A percentile compares a stretch with the other conserved stretches of the same genome.
phyloP scores from a whole-genome alignment of 2,329 filamentous ascomycete species.

The Huntiella decipiens region DNA sequence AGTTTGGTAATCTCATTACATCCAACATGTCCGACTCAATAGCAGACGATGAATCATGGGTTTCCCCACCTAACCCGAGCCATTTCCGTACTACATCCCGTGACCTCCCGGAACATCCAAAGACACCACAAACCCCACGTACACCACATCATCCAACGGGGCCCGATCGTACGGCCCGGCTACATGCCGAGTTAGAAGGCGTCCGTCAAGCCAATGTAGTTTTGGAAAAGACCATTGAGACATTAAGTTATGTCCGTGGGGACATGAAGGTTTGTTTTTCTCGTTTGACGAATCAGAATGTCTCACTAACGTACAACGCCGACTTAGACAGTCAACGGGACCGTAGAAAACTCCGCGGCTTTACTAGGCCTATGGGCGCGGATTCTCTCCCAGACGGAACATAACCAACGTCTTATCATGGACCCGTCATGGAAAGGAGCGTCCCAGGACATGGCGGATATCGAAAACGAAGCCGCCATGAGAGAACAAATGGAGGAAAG shows the following conservation, averaged over 20 bases:
- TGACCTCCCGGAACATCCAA: slow-evolving; percentile 20
- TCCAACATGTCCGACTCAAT: slow-evolving; percentile 23
- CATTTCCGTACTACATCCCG: slow-evolving; percentile 14
- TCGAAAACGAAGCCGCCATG: slow-evolving; percentile 59
- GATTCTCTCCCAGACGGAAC: slow-evolving; percentile 90
- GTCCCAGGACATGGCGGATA: slow-evolving; percentile 65
- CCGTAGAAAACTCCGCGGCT: slow-evolving; percentile 71
- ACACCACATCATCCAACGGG: slow-evolving; percentile 23
- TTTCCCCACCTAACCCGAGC: slow-evolving; percentile 18
- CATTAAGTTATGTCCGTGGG: slow-evolving; percentile 49
- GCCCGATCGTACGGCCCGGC: slow-evolving; percentile 39
- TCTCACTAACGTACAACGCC: background rate
- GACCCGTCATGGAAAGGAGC: slow-evolving; percentile 82
- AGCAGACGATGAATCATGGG: slow-evolving; percentile 26
- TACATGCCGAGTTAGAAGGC: slow-evolving; percentile 64
- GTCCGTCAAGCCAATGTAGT: slow-evolving; percentile 75
- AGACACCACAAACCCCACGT: slow-evolving; percentile 28
- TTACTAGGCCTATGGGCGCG: slow-evolving; percentile 90
- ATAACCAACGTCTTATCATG: slow-evolving; percentile 82
- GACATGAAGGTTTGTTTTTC: slow-evolving; percentile 50
- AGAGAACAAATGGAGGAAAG: slow-evolving; percentile 63
- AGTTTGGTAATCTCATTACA: too few species aligned
- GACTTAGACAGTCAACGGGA: slow-evolving; percentile 59
- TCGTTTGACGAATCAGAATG: background rate
- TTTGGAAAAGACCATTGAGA: slow-evolving; percentile 59